Base-by-base conservation (phyloP, 2,329 filamentous ascomycete species). In the Leptographium flavum region DNA sequence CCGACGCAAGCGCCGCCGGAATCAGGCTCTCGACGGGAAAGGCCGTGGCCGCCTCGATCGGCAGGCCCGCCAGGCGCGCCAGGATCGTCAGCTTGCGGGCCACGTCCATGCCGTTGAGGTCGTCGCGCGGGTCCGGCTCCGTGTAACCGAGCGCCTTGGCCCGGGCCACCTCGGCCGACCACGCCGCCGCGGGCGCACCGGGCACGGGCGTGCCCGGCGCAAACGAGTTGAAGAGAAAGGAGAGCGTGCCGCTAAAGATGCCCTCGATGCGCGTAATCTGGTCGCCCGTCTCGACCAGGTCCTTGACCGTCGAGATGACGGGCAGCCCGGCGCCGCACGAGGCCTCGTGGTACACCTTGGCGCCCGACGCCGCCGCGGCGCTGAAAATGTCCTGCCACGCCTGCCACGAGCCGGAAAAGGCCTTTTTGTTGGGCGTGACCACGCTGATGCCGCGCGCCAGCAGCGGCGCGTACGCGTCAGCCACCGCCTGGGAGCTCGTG, bases 361-460 rank as follows among this genome's bases (percentile, higher is more conserved):
- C 85, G 37, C 82, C 83, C 1, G 75, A 76, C 27, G 73, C 70
- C 40, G 74, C 70, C 1, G 87, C 81, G 1, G 85, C 74, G 3
- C 69, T 66, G 63, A 94, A 93, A 58, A 98, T 95, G 51, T 83
- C 77, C 57, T 85, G 75, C 88, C 90, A 98, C 46, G 94, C 69
- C 54, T 78, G 70, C 56, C 85, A 79, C 39, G 76, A 79, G 47
- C 83, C 80, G 0, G 87, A 93, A 66, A 98, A 98, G 14, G 84
- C 90, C 67, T 98, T 98, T 71, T 98, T 98, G 73, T 96, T 98
- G 37, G 92, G 88, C 1, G 92, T 98, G 25, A 96, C 86, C 55
- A 98, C 79, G 63, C 79, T 90, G 62, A 98, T 81, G 13, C 88
- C 90, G 51, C 79, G 76, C 56, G 76, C 73, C 49, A 98, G 69